Evolutionary conservation across 495 filamentous ascomycete species (phyloP).

Genomic region (Oleoguttula mirabilis): DNA sequence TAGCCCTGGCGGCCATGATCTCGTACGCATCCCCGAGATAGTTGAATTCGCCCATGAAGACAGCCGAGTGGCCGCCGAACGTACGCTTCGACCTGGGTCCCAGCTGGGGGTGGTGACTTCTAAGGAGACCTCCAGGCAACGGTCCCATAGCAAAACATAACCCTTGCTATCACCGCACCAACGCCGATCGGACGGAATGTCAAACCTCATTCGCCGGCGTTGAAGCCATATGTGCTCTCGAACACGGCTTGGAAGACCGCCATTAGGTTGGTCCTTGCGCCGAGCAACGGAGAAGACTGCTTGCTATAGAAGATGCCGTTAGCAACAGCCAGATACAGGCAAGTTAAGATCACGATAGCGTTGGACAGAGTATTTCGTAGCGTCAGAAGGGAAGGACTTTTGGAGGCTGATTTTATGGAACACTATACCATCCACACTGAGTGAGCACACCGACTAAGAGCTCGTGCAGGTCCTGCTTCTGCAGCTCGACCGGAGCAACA

Average conservation of each 20-base stretch:
- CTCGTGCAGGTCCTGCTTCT: conserved; percentile 28
- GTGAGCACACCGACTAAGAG: conserved; percentile 34
- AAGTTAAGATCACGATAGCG: conserved; percentile 51
- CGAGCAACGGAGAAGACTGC: conserved; percentile 10
- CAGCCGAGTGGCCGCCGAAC: conserved; percentile 56
- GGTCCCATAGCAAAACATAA: too few relatives aligned
- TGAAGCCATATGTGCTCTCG: conserved; percentile 29
- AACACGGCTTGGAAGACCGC: conserved; percentile 26
- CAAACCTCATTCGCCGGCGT: conserved; percentile 27
- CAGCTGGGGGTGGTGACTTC: conserved; percentile 23
- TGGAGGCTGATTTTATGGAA: too few relatives aligned
- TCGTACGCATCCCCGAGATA: conserved; percentile 67
- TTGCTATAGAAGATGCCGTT: conserved; percentile 61
- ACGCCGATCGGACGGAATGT: conserved; percentile 32
- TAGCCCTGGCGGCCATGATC: conserved; percentile 57
- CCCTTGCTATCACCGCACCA: conserved; percentile 33
- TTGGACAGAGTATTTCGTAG: too few relatives aligned
- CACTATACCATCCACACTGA: conserved; percentile 43
- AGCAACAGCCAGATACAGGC: conserved; percentile 54
- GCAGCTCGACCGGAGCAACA: conserved; percentile 34
- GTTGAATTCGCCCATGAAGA: conserved; percentile 57
- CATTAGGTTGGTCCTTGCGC: background rate
- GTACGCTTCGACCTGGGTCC: conserved; percentile 44
- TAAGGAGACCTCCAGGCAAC: too few relatives aligned
- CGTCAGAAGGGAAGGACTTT: too few relatives aligned